Evolutionary conservation across 2,329 filamentous ascomycete genomes (phyloP).

Genomic region (Beauveria sp.): DNA sequence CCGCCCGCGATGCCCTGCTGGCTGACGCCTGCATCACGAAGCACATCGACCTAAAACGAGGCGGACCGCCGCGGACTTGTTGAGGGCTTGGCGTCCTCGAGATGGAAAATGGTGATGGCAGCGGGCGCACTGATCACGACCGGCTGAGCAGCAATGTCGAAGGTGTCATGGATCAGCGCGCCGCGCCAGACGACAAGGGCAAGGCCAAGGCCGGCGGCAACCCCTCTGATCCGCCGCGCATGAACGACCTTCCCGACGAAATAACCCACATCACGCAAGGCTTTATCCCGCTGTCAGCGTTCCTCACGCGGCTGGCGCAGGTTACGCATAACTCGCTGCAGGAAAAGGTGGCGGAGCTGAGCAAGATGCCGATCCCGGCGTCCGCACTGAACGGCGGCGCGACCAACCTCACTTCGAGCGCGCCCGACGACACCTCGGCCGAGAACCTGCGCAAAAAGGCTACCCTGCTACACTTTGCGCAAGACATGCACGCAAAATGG

Average conservation of each 20-base stretch:
- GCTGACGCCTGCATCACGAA: neutral
- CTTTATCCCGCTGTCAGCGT: slow-evolving; percentile 65
- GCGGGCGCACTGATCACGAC: slow-evolving; percentile 49
- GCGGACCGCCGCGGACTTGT: neutral
- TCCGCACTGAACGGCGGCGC: slow-evolving; percentile 46
- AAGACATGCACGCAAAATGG: slow-evolving; percentile 76
- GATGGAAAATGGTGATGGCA: slow-evolving; percentile 48
- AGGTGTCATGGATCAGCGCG: slow-evolving; percentile 29
- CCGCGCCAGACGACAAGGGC: slow-evolving; percentile 26
- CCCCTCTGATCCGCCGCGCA: slow-evolving; percentile 26
- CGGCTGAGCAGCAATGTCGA: slow-evolving; percentile 35
- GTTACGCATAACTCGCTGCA: slow-evolving; percentile 72
- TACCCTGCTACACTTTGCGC: slow-evolving; percentile 66
- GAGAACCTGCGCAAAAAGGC: slow-evolving; percentile 72
- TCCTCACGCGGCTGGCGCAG: slow-evolving; percentile 75
- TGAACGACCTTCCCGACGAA: slow-evolving; percentile 54
- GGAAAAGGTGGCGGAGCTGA: slow-evolving; percentile 61
- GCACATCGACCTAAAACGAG: neutral
- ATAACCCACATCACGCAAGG: slow-evolving; percentile 65
- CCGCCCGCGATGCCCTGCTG: neutral
- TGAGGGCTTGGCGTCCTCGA: slow-evolving; percentile 46
- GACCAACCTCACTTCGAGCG: slow-evolving; percentile 21
- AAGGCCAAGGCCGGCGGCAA: slow-evolving; percentile 20
- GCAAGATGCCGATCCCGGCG: slow-evolving; percentile 55
- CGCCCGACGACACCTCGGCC: slow-evolving; percentile 47